A percentile compares a stretch with the other conserved stretches of the same genome.
Evolutionary conservation across 1,284 basidiomycete species (phyloP).

Genomic region (Veloboletus limbatus): DNA sequence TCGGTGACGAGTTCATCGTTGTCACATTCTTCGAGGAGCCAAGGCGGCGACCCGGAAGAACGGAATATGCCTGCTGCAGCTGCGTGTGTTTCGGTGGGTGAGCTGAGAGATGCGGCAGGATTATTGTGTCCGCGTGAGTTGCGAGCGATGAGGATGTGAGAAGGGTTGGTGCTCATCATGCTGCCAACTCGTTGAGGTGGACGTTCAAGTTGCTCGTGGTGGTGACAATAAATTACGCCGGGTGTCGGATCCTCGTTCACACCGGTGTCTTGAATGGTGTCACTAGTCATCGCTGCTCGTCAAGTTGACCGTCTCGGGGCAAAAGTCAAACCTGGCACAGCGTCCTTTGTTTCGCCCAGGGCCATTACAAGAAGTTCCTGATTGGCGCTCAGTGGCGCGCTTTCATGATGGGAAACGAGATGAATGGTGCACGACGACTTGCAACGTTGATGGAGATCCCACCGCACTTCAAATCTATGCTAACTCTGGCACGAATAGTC

Average conservation of each 20-base stretch:
- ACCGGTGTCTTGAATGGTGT: constrained; percentile 1
- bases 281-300: neutral
- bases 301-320: neutral
- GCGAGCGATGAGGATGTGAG: constrained; percentile 80
- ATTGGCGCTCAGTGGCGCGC: constrained; percentile 1
- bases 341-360: no score
- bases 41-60: constrained; percentile 72
- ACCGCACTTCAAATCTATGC: no score
- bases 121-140: constrained; percentile 71
- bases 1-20: constrained; percentile 66
- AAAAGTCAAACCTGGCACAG: no score
- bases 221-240: neutral
- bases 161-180: constrained; percentile 67
- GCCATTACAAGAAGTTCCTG: no score
- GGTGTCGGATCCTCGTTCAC: constrained; percentile 5
- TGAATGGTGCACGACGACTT: no score
- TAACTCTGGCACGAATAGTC: no score
- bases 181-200: neutral
- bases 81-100: constrained; percentile 80
- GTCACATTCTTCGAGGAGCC: constrained; percentile 69
- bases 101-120: constrained; percentile 73
- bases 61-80: constrained; percentile 79
- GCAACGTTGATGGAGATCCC: no score
- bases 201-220: neutral
- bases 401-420: no score